Base-by-base conservation (phyloP, 371 early-diverging fungal genomes). In the Apophysomyces variabilis region DNA sequence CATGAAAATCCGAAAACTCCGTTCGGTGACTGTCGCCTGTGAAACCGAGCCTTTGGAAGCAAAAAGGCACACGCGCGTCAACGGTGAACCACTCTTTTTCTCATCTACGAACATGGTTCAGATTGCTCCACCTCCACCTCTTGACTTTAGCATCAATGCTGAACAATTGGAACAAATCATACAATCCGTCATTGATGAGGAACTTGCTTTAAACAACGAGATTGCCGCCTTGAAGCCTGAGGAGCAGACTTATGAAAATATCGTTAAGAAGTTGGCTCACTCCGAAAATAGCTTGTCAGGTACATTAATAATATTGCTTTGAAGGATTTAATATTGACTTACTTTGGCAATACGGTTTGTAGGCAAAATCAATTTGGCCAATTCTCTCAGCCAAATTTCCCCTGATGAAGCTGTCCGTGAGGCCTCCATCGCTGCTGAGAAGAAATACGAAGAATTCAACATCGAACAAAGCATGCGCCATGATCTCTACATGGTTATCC, bases 391-490 rank as follows among this genome's bases (percentile, higher is more conserved):
- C 66, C 84, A 92, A 66, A 80, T 90, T 16, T 86, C 87, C 60
- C 79, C 92, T 58, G 86, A 90, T 70, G 87, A 84, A 66, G 87
- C 69, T 38, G 74, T 92, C 12, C 85, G 93, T 60, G 92, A 93
- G 38, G 93, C 91, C 16, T 85, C 89, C 44, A 78, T 85, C 41
- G 88, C 69, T 9, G 90, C 89, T 21, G 87, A 89, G 62, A 85
- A 84, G 57, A 77, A 77, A 59, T 83, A 88, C 60, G 84, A 86
- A 63, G 90, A 87, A 37, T 92, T 90, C 68, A 83, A 81, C 58
- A 92, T 94, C 68, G 93, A 93, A 62, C 83, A 82, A 32, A 69
- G 69, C 58, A 94, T 94, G 94, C 89, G 93, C 58, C 86, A 86
- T 61, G 93, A 94, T 65, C 76, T 94, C 21, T 94, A 89, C 69